Evolutionary conservation across 2,329 filamentous ascomycete species (phyloP).

Genomic region (Ophiostoma ulmi): DNA sequence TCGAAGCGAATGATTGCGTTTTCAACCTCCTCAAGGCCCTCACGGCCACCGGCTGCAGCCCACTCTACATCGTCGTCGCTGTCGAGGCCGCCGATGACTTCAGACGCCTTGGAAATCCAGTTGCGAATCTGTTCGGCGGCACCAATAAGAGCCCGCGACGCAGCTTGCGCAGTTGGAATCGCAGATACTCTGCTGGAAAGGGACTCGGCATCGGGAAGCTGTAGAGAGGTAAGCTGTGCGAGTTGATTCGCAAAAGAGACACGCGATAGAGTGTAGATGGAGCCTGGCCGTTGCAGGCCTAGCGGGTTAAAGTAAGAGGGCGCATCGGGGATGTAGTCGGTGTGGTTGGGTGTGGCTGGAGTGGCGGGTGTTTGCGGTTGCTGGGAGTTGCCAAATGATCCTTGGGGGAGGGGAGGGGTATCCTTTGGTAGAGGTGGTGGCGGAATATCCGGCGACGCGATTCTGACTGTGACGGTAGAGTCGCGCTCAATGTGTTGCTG

Average conservation of each 20-base stretch:
- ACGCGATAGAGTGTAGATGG: slow-evolving; percentile 88
- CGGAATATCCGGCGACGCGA: slow-evolving; percentile 30
- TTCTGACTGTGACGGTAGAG: slow-evolving; percentile 13
- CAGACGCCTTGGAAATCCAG: slow-evolving; percentile 89
- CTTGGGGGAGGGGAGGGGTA: slow-evolving; percentile 39
- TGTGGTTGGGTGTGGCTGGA: slow-evolving; percentile 28
- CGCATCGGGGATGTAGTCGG: slow-evolving; percentile 46
- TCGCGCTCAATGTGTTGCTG: slow-evolving; percentile 54
- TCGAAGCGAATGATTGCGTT: slow-evolving; percentile 79
- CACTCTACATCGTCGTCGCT: slow-evolving; percentile 97
- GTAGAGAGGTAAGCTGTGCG: slow-evolving; percentile 83
- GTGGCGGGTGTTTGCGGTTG: slow-evolving; percentile 25
- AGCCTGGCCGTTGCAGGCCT: slow-evolving; percentile 65
- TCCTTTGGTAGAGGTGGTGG: slow-evolving; percentile 51
- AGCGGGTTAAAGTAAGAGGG: slow-evolving; percentile 63
- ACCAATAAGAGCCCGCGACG: slow-evolving; percentile 74
- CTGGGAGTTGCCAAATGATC: slow-evolving; percentile 6
- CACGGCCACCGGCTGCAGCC: slow-evolving; percentile 81
- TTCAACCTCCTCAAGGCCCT: slow-evolving; percentile 69
- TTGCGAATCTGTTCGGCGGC: slow-evolving; percentile 87
- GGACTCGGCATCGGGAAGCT: slow-evolving; percentile 77
- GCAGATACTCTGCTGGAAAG: slow-evolving; percentile 77
- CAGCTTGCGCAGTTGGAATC: slow-evolving; percentile 79
- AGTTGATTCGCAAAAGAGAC: slow-evolving; percentile 91
- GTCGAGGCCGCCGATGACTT: slow-evolving; percentile 82